Evolutionary conservation across 768 basidiomycete species (phyloP), one percentile per base, ranked within the genome.

Genomic region (Suillus hirtellus): DNA sequence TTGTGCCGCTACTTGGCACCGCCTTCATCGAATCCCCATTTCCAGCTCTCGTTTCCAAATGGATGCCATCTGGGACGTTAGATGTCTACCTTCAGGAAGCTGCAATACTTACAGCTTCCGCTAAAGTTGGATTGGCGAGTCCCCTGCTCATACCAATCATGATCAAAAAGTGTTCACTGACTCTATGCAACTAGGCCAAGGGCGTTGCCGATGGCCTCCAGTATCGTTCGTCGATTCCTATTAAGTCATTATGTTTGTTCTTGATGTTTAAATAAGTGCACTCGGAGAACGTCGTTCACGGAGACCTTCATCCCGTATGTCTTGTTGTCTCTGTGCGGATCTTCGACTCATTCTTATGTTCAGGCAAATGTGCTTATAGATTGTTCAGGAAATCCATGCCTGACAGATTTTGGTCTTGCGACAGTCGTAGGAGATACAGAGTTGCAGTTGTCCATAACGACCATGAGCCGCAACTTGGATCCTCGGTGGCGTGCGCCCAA

Each of bases 1-100:
- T 72, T n/a, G 46, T 72, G 1, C 65, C 64, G 4, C 64, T 71
- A 27, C 62, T 59, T 31, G 69, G 71, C 17, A 50, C 63, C 9
- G 47, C 66, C 38, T 14, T 6, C 14, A 31, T 40, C 14, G 38
- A 11, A 14, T 40, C 38, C 14, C 38, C 6, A 3, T 49, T 49
- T 2, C 40, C 15, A 15, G 40, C 15, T 42, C 40, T 42, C 40
- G 17, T 42, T 42, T 42, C 40, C 15, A 15, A 42, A 17, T 42
- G 40, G 40, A 42, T 42, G 40, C 15, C 40, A 15, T 42, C 40
- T 42, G 40, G 40, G 6, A 42, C 40, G 17, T 42, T 42, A 15
- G 17, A 42, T 15, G 17, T 42, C 6, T 42, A 42, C 40, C 40
- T 42, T 15, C 5, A 42, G 42, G 12, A 14, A 40, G 14, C 12